A percentile compares a stretch with the other conserved stretches of the same genome.
Conservation (phyloP, 2,329 filamentous ascomycete genomes). For the Fusarium ramigenum region DNA sequence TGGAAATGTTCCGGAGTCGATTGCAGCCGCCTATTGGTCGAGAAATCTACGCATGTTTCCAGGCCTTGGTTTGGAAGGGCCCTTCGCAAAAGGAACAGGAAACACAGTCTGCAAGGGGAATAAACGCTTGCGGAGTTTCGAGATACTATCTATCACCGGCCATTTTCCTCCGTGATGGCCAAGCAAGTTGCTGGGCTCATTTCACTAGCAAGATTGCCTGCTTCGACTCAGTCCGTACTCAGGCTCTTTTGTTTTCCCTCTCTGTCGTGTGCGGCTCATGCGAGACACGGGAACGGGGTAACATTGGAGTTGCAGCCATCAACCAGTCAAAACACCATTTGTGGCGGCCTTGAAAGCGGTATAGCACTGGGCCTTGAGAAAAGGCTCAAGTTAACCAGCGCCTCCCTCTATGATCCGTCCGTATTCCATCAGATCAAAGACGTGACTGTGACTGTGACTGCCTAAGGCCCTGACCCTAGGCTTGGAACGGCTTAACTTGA, state of each 20-base stretch:
- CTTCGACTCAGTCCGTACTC: background rate
- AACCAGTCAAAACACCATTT: constrained; percentile 2
- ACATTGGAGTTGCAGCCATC: constrained; percentile 27
- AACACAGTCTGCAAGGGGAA: constrained; percentile 8
- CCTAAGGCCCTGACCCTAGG: constrained; percentile 1
- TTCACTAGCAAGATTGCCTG: constrained; percentile 8
- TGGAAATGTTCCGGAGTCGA: constrained; percentile 25
- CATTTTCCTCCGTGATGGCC: background rate
- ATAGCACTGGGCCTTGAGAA: constrained; percentile 7
- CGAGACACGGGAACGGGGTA: constrained; percentile 26
- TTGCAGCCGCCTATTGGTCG: constrained; percentile 6
- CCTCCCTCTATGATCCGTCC: background rate
- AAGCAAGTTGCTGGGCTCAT: constrained; percentile 9
- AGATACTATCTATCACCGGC: background rate
- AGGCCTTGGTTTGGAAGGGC: background rate
- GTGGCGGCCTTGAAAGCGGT: constrained; percentile 25
- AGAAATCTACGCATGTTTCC: constrained; percentile 7
- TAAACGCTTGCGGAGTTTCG: constrained; percentile 5
- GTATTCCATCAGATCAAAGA: background rate
- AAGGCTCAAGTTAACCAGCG: background rate
- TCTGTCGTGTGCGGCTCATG: constrained; percentile 31
- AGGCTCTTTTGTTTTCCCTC: background rate
- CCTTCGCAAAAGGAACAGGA: constrained; percentile 4
- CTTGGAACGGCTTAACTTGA: constrained; percentile 33
- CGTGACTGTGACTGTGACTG: background rate